Evolutionary conservation across 176 grass and related monocot species (phyloP), one percentile per base, ranked within the genome.

Genomic region (Musa beccarii): DNA sequence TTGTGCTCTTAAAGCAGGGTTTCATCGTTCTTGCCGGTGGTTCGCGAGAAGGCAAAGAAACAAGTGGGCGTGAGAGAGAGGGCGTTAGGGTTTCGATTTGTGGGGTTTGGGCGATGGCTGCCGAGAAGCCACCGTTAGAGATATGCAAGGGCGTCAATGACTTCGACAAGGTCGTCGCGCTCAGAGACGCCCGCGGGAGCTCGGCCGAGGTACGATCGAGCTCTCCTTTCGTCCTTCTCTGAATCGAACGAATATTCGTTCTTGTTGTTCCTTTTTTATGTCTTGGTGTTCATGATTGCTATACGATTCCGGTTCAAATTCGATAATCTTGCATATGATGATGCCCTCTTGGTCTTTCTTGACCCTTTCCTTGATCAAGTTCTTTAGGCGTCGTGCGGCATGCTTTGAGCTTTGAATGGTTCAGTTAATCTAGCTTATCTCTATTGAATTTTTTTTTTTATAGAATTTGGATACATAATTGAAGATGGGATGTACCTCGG

Each of bases 161-260:
- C 15, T 79, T 96, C 66, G 92, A 96, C 22, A 96, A 92, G 87
- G 84, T 96, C 57, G 72, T 96, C 34, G 57, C 57, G 26, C 87
- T 92, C 59, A 77, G 85, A 23, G 89, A 92, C 77, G 83, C 80
- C 71, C 59, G 81, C 13, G 81, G 83, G 17, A 81, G 81, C 87
- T 88, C 89, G 13, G 87, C 87, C n/a, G 93, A 96, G 93, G 93
- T 90, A 71, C 24, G 24, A 15, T 29, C 51, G 17, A 7, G 9
- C 57, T 65, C 11, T 14, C 21, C 13, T 8, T 11, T 54, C 16
- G 66, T 68, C n/a, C 24, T 19, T 67, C 20, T n/a, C 26, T 43
- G 22, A 17, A 20, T 73, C 10, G 11, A 21, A 16, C 19, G 10
- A 11, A 22, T 43, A 11, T 20, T 54, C 8, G 12, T 25, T 5